Evolutionary conservation across 352 stramenopile species (phyloP), one percentile per base, ranked within the genome.

Genomic region (Aphanomyces stellatus): DNA sequence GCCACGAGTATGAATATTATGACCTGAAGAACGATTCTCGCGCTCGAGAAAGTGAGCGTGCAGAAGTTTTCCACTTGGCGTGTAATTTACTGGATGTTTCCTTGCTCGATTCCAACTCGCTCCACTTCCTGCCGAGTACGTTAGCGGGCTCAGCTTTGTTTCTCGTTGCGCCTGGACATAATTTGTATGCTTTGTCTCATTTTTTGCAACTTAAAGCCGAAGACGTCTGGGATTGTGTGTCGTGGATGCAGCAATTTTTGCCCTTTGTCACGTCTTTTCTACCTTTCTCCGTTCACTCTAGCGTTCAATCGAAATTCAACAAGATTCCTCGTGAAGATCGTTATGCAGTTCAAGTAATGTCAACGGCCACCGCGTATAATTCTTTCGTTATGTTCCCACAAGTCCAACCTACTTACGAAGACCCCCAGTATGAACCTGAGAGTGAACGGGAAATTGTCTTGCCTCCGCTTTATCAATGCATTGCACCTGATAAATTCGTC

Each of bases 231-330:
- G 55, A 64, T 17, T 64, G 55, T 35, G 55, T 64, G 19, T 27
- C 37, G 10, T 64, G 55, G 55, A 49, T 64, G n/a, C 55, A 64
- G 40, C 55, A 64, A n/a, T 64, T 51, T 24, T 35, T 64, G 11
- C 55, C 55, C 11, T 64, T 34, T 24, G 55, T 31, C 11, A 31
- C 55, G 19, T 28, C 35, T 11, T n/a, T 35, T 10, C 24, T 64
- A 4, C 55, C 55, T 17, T 46, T 64, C 19, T 49, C 55, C 19
- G 55, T 51, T 6, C 24, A 49, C 6, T 6, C 55, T 13, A 22
- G 19, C 19, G 28, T 62, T 11, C 53, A 62, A 37, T 62, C 55
- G 7, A 64, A 64, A 34, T 34, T 64, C 55, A 46, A 43, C 3
- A 64, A 64, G 37, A 28, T 64, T 4, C 55, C 55, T 2, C 4